Evolutionary conservation across 176 grass and related monocot species (phyloP).

Genomic region (Pontederia crassipes): DNA sequence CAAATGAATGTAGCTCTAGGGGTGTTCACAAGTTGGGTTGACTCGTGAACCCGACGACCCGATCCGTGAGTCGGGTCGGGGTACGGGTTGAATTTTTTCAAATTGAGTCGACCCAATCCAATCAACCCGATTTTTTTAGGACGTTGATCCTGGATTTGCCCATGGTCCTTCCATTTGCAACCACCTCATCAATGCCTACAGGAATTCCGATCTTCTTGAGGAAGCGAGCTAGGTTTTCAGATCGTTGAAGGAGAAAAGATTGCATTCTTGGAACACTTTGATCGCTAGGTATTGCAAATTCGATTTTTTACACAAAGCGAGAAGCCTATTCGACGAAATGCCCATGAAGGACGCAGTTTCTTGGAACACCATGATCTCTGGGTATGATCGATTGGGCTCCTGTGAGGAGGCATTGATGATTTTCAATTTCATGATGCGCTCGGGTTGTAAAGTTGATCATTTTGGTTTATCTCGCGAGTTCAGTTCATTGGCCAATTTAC

Average conservation of each 20-base stretch:
- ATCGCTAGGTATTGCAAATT: slow-evolving; percentile 14
- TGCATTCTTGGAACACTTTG: slow-evolving; percentile 26
- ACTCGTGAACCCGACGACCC: too few relatives aligned
- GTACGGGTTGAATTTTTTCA: too few relatives aligned
- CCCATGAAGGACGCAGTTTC: slow-evolving; percentile 16
- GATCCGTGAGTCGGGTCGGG: too few relatives aligned
- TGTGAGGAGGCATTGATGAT: slow-evolving; percentile 14
- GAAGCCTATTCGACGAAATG: slow-evolving; percentile 19
- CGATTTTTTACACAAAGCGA: slow-evolving; percentile 12
- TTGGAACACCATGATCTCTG: slow-evolving; percentile 23
- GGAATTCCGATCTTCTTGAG: slow-evolving; percentile 8
- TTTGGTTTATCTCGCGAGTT: too few relatives aligned
- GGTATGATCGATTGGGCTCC: slow-evolving; percentile 17
- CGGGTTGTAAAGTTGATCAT: slow-evolving; percentile 10
- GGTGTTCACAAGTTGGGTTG: too few relatives aligned
- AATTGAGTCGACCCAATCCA: too few relatives aligned
- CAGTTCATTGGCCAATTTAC: too few relatives aligned
- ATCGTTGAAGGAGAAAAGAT: slow-evolving; percentile 5
- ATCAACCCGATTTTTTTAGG: too few relatives aligned
- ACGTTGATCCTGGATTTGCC: slow-evolving; percentile 8
- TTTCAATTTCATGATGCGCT: slow-evolving; percentile 13
- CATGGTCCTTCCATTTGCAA: slow-evolving; percentile 15
- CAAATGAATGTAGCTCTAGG: too few relatives aligned
- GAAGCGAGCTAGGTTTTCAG: slow-evolving; percentile 16
- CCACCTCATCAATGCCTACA: slow-evolving; percentile 17